A percentile compares a stretch with the other conserved stretches of the same genome.
Evolutionary conservation across 179 eudicot species (phyloP).

Genomic region (Monotropa hypopitys): DNA sequence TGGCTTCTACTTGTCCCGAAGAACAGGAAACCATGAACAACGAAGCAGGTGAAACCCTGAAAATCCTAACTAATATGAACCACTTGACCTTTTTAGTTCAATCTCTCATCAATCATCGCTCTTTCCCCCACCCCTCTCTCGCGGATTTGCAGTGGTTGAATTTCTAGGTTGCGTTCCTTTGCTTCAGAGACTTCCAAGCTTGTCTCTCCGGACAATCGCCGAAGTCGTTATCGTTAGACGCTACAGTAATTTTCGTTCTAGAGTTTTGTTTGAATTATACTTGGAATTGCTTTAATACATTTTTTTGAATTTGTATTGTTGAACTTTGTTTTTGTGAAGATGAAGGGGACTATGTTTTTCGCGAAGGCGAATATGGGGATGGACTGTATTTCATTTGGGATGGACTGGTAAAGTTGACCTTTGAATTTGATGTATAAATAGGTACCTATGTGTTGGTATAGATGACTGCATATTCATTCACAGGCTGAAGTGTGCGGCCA

Average conservation of each 20-base stretch:
- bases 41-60: background rate
- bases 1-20: no score
- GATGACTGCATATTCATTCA: constrained; percentile 1
- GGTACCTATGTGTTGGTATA: background rate
- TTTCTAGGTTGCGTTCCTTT: constrained; percentile 22
- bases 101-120: background rate
- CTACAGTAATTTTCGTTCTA: constrained; percentile 31
- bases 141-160: constrained; percentile 17
- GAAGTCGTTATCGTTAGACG: constrained; percentile 30
- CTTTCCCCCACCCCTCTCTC: background rate
- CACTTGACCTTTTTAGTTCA: background rate
- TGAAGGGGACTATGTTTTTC: constrained; percentile 60
- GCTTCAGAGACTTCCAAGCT: constrained; percentile 23
- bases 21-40: background rate
- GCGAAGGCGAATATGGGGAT: constrained; percentile 50
- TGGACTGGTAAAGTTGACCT: constrained; percentile 49
- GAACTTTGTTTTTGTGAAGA: constrained; percentile 24
- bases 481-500: constrained; percentile 77
- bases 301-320: background rate
- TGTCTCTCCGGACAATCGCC: constrained; percentile 39
- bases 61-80: background rate
- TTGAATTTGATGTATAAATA: background rate
- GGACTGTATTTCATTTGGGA: constrained; percentile 84
- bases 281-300: background rate
- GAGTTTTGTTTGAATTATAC: background rate